phyloP scores from a whole-genome alignment of 2,329 filamentous ascomycete species.

The Macrophomina pseudophaseolina region DNA sequence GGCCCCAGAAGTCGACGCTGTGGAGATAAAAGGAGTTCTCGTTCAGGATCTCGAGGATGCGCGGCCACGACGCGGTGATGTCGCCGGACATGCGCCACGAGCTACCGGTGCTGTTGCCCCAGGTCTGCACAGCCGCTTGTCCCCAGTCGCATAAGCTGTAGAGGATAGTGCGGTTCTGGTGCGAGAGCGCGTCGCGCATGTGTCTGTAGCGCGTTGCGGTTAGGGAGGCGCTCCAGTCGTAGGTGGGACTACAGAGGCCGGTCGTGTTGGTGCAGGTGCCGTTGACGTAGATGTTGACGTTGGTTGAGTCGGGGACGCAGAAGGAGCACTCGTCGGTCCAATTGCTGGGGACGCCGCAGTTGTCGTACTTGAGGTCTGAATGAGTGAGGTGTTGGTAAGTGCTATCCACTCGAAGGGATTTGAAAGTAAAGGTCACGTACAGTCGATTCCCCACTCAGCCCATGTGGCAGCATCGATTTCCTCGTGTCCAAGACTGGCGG shows the following conservation, averaged over 20 bases:
- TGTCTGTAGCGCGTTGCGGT: constrained; percentile 53
- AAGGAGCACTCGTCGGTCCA: constrained; percentile 47
- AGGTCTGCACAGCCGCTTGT: constrained; percentile 54
- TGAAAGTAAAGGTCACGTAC: constrained; percentile 24
- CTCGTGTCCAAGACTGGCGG: constrained; percentile 63
- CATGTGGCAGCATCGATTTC: constrained; percentile 63
- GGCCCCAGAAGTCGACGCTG: constrained; percentile 46
- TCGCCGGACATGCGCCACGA: constrained; percentile 45
- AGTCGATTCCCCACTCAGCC: constrained; percentile 48
- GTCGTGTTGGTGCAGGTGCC: constrained; percentile 44
- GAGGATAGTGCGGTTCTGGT: constrained; percentile 53
- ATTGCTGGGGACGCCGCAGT: constrained; percentile 44
- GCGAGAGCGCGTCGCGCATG: constrained; percentile 60
- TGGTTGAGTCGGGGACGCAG: constrained; percentile 48
- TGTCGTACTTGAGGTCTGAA: constrained; percentile 43
- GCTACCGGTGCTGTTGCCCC: constrained; percentile 57
- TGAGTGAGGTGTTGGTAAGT: constrained; percentile 27
- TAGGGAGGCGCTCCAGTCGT: constrained; percentile 57
- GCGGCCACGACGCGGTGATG: constrained; percentile 27
- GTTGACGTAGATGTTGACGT: constrained; percentile 43
- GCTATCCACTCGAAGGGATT: neutral
- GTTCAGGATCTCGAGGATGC: constrained; percentile 43
- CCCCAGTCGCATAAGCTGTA: constrained; percentile 63
- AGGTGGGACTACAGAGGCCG: constrained; percentile 50
- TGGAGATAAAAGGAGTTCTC: constrained; percentile 42